phyloP scores from a whole-genome alignment of 1,284 basidiomycete species.

The Ceratobasidium sp. region DNA sequence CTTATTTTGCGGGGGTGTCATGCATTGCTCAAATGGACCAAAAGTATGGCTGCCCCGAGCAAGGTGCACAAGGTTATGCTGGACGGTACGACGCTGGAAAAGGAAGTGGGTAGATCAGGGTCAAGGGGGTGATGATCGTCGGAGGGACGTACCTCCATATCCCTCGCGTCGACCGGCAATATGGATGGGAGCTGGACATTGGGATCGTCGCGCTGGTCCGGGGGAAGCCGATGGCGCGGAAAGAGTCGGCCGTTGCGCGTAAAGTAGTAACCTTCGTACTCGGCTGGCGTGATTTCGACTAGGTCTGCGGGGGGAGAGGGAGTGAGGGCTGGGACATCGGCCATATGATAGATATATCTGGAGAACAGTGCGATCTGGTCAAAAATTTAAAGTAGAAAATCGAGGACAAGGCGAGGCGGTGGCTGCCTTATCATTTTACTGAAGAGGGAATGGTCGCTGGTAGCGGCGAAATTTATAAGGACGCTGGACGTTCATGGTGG shows the following conservation, averaged over 20 bases:
- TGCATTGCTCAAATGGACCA: conserved; percentile 13
- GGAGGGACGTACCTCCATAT: conserved; percentile 28
- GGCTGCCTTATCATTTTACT: conserved; percentile 39
- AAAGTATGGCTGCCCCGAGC: conserved; percentile 4
- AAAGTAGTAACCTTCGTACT: conserved; percentile 14
- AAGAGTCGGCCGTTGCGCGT: conserved; percentile 4
- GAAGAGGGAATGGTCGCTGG: conserved; percentile 39
- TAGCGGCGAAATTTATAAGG: conserved; percentile 39
- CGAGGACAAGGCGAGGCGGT: conserved; percentile 32
- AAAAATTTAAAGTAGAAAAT: conserved; percentile 36
- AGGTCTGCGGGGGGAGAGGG: conserved; percentile 5
- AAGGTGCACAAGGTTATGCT: conserved; percentile 12
- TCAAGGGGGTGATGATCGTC: conserved; percentile 39
- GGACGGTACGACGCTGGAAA: conserved; percentile 27
- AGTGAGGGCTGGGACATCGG: neutral
- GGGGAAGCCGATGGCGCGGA: neutral
- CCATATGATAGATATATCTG: conserved; percentile 41
- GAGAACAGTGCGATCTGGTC: conserved; percentile 14
- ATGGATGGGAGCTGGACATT: conserved; percentile 7
- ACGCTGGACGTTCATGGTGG: conserved; percentile 23
- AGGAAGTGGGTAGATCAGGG: conserved; percentile 38
- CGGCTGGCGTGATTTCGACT: neutral
- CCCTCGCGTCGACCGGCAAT: conserved; percentile 6
- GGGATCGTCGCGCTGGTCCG: neutral
- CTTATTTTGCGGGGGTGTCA: conserved; percentile 12